Evolutionary conservation across 2,329 filamentous ascomycete species (phyloP), one percentile per base, ranked within the genome.

Genomic region (Monascus ruber): DNA sequence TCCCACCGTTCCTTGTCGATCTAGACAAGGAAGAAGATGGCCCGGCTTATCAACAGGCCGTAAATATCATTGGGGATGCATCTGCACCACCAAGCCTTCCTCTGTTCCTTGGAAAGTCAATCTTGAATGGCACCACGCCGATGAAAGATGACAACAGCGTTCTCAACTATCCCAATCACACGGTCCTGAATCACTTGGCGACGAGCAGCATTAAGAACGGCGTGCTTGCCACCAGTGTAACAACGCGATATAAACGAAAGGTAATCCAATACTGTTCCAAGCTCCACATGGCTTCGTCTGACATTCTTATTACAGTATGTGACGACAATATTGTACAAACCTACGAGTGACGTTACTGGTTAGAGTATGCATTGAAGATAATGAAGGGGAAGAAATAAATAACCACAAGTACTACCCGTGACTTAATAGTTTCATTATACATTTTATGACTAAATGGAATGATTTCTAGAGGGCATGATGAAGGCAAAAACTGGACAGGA

Each of bases 81-180:
- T 79, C 86, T 1, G 79, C 79, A 24, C 89, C 91, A 4, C 91
- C 91, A 1, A 80, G 76, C 48, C 72, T 98, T 34, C 91, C 91
- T 1, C 79, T 91, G 36, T 96, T 96, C 66, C 68, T 98, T 36
- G 85, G 83, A 50, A 94, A 94, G 66, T 91, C 88, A 27, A 95
- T 98, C 43, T 67, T 98, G 48, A 98, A 98, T 60, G 85, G 85
- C 36, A 81, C 80, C 2, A 87, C 85, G 25, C 80, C 89, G 5
- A 86, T 94, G 73, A 96, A 96, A 69, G 91, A 98, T 59, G 91
- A 98, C 64, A 94, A 89, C 62, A 95, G 88, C 64, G 91, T 98
- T 44, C 69, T 98, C 47, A 91, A 86, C 50, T 89, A 95, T 75
- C 91, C 91, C 9, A 98, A 96, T 54, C 89, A 98, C 56, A 95